A percentile compares a stretch with the other conserved stretches of the same genome.
phyloP scores from a whole-genome alignment of 73 alveolate genomes.

The Uronychia setigera region DNA sequence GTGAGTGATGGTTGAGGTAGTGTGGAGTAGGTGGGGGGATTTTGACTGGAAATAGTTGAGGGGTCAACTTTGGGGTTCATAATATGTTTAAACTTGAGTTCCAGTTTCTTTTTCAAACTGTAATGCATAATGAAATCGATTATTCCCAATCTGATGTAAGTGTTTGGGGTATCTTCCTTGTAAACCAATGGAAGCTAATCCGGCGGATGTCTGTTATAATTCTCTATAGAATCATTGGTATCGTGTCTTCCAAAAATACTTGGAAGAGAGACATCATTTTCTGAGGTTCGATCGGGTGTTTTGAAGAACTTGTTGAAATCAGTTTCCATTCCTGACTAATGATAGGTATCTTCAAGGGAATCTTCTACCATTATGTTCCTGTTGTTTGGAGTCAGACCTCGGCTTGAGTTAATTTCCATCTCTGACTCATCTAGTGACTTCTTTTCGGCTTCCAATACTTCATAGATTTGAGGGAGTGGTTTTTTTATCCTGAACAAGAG shows the following conservation, averaged over 20 bases:
- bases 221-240: too few relatives aligned
- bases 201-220: too few relatives aligned
- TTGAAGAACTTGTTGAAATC: background rate
- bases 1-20: slow-evolving; percentile 4
- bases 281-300: background rate
- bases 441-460: too few relatives aligned
- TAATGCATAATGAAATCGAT: slow-evolving; percentile 39
- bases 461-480: too few relatives aligned
- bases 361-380: too few relatives aligned
- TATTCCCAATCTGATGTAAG: slow-evolving; percentile 33
- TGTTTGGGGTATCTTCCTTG: background rate
- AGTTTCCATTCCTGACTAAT: too few relatives aligned
- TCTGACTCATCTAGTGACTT: too few relatives aligned
- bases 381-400: too few relatives aligned
- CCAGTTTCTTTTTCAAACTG: slow-evolving; percentile 22
- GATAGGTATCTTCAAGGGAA: too few relatives aligned
- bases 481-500: background rate
- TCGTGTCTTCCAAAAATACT: too few relatives aligned
- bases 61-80: background rate
- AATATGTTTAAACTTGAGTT: background rate
- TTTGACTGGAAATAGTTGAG: background rate
- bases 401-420: too few relatives aligned
- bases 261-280: too few relatives aligned
- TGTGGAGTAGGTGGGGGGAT: background rate
- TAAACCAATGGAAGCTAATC: background rate